Percentiles rank a stretch among this genome's conserved stretches.
Evolutionary conservation across 306 rosid species (phyloP).

Genomic region (Pterocarpus macrocarpus): DNA sequence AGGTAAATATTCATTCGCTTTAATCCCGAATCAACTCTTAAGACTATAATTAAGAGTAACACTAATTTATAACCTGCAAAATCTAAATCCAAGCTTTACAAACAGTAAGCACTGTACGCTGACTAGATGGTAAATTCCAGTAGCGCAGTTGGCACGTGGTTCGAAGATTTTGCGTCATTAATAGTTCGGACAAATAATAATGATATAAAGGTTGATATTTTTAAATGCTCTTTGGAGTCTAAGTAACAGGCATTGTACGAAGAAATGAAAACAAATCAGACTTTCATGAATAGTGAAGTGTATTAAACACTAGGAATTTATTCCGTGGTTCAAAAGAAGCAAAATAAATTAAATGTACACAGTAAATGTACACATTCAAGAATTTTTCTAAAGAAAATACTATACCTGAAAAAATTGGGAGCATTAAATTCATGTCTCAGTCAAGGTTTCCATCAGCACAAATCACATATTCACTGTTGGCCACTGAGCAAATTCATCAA

Average conservation of each 20-base stretch:
- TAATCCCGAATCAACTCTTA: neutral
- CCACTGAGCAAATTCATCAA: constrained; percentile 76
- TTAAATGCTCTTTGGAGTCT: constrained; percentile 47
- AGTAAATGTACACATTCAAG: constrained; percentile 44
- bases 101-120: constrained; percentile 5
- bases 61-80: constrained; percentile 15
- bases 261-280: constrained; percentile 55
- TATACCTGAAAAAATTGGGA: constrained; percentile 37
- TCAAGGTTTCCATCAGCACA: constrained; percentile 75
- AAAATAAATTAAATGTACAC: constrained; percentile 47
- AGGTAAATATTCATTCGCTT: constrained; percentile 6
- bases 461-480: constrained; percentile 72
- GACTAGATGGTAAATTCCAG: constrained; percentile 39
- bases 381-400: constrained; percentile 32
- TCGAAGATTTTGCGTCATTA: constrained; percentile 42
- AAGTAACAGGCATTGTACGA: constrained; percentile 48
- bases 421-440: constrained; percentile 64
- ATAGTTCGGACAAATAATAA: constrained; percentile 46
- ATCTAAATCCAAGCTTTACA: constrained; percentile 7
- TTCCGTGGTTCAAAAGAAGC: constrained; percentile 63
- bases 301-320: constrained; percentile 65
- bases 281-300: constrained; percentile 58
- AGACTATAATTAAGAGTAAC: neutral
- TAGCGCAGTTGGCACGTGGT: constrained; percentile 47
- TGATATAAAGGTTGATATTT: constrained; percentile 48